Evolutionary conservation across 495 filamentous ascomycete species (phyloP).

Genomic region (Aspergillus homomorphus): DNA sequence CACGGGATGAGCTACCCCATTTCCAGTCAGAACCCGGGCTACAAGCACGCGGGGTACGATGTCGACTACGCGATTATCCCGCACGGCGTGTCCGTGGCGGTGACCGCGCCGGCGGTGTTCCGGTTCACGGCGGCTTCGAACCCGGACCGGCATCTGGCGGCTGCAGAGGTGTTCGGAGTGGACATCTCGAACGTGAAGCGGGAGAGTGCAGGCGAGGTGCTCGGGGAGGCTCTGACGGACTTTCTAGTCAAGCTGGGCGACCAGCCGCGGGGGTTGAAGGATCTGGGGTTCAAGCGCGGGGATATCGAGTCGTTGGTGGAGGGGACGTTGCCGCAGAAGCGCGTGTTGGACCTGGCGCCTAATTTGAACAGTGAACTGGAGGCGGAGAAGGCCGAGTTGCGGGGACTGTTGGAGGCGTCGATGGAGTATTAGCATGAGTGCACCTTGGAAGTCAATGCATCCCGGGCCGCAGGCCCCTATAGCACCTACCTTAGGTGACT

Average conservation of each 20-base stretch:
- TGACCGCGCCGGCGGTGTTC: constrained; percentile 93
- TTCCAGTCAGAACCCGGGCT: constrained; percentile 86
- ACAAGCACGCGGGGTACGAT: constrained; percentile 80
- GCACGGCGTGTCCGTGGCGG: constrained; percentile 92
- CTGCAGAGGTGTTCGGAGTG: constrained; percentile 87
- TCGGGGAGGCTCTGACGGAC: constrained; percentile 72
- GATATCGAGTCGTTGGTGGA: constrained; percentile 84
- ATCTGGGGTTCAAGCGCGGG: constrained; percentile 68
- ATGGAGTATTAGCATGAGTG: constrained; percentile 45
- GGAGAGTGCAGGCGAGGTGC: constrained; percentile 81
- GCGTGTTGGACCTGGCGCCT: constrained; percentile 90
- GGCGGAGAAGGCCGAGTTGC: constrained; percentile 63
- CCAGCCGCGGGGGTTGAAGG: constrained; percentile 83
- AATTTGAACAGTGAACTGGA: constrained; percentile 64
- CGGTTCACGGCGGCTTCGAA: constrained; percentile 86
- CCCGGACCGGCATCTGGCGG: constrained; percentile 83
- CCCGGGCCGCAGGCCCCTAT: too few relatives aligned
- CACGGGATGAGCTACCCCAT: constrained; percentile 98
- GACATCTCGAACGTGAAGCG: constrained; percentile 81
- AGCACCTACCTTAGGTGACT: too few relatives aligned
- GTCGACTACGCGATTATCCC: constrained; percentile 78
- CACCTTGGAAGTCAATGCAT: too few relatives aligned
- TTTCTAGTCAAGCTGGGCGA: constrained; percentile 83
- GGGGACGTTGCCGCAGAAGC: constrained; percentile 85
- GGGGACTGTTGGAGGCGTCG: constrained; percentile 61